Percentiles rank a stretch among this genome's conserved stretches.
Conservation (phyloP, 306 rosid species). For the Trifolium dubium region DNA sequence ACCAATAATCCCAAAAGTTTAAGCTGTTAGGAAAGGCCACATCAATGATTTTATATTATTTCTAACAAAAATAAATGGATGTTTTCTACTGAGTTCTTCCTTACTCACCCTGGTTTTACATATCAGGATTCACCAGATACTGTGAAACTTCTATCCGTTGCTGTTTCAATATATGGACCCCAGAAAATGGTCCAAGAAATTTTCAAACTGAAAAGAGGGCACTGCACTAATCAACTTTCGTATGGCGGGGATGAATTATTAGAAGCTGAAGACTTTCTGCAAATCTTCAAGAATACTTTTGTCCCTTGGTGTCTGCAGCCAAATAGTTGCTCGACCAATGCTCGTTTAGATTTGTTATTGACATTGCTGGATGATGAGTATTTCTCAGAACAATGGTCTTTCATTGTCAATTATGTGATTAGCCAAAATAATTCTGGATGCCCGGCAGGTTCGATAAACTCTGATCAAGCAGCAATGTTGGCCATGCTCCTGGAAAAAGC, state of each 20-base stretch:
- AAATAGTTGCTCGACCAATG: slow-evolving; percentile 57
- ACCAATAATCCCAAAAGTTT: too few species aligned
- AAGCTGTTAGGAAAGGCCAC: too few species aligned
- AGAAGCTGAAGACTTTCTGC: slow-evolving; percentile 62
- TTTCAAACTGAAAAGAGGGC: slow-evolving; percentile 53
- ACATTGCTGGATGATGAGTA: slow-evolving; percentile 76
- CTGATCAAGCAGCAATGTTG: slow-evolving; percentile 62
- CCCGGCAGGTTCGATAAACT: slow-evolving; percentile 49
- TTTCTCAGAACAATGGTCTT: slow-evolving; percentile 86
- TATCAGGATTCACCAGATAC: slow-evolving; percentile 74
- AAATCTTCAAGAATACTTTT: slow-evolving; percentile 72
- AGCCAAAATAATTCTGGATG: slow-evolving; percentile 52
- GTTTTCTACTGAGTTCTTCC: slow-evolving; percentile 19
- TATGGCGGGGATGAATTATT: slow-evolving; percentile 43
- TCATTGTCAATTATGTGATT: slow-evolving; percentile 62
- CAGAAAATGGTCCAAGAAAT: slow-evolving; percentile 64
- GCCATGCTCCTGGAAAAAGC: slow-evolving; percentile 78
- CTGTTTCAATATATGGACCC: slow-evolving; percentile 87
- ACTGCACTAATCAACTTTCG: slow-evolving; percentile 41
- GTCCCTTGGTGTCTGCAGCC: slow-evolving; percentile 87
- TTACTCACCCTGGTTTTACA: slow-evolving; percentile 39
- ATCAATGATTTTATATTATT: too few species aligned
- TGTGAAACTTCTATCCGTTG: slow-evolving; percentile 65
- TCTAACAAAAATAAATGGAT: slow-evolving; percentile 8
- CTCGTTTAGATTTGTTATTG: slow-evolving; percentile 79